Conservation (phyloP, 768 basidiomycete species). For the Tylopilus cervinicoccineus region DNA sequence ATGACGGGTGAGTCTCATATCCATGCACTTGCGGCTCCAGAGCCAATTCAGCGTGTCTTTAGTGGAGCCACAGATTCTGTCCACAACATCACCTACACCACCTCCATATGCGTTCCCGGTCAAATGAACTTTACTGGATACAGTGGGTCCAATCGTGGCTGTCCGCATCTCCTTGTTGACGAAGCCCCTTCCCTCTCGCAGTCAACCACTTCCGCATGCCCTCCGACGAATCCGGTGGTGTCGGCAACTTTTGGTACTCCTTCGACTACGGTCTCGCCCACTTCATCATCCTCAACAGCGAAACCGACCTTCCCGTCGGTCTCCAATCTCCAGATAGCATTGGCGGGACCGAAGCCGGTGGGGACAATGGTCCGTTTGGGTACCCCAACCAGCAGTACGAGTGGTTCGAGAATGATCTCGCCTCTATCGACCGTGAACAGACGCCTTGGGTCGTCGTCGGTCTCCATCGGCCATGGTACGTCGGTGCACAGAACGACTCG, state of each 20-base stretch:
- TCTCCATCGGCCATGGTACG: constrained; percentile 28
- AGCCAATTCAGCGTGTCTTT: background rate
- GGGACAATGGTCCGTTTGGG: constrained; percentile 25
- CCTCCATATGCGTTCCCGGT: constrained; percentile 24
- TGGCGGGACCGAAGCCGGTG: constrained; percentile 17
- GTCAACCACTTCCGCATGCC: constrained; percentile 30
- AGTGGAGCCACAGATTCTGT: constrained; percentile 23
- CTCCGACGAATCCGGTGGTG: constrained; percentile 21
- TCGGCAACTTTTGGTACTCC: constrained; percentile 31
- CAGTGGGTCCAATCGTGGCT: constrained; percentile 12
- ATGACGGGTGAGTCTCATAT: constrained; percentile 22
- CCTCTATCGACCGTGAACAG: constrained; percentile 15
- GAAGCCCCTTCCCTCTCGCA: background rate
- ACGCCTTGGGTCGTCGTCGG: constrained; percentile 28
- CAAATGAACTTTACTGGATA: constrained; percentile 29
- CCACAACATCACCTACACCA: constrained; percentile 25
- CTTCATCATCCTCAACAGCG: constrained; percentile 21
- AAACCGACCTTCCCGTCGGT: constrained; percentile 25
- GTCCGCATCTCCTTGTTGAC: background rate
- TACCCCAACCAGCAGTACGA: constrained; percentile 26
- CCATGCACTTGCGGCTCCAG: background rate
- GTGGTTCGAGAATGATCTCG: constrained; percentile 25
- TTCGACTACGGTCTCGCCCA: constrained; percentile 30
- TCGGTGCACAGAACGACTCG: constrained; percentile 8
- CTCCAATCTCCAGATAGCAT: constrained; percentile 21